These are phyloP conservation scores for Favolaschia claudopus DNA, from an alignment of 768 basidiomycete genomes.

Conservation along the genomic window DNA sequence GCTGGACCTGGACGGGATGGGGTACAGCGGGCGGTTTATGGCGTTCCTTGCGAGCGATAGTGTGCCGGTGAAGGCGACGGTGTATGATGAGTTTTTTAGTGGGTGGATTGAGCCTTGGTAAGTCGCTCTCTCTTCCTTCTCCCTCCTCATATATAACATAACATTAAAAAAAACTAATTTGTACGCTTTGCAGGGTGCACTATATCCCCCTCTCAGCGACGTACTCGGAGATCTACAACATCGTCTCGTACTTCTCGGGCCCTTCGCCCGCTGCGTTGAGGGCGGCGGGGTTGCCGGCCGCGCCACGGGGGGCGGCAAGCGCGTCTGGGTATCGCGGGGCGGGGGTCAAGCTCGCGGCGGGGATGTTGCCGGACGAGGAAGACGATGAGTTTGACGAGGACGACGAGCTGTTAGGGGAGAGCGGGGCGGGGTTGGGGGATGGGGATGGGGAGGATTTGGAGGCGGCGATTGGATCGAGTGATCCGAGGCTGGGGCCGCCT, in stretches of 20 bases:
- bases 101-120: slow-evolving; percentile 93
- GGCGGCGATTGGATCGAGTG: slow-evolving; percentile 23
- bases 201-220: slow-evolving; percentile 90
- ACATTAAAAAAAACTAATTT: no score
- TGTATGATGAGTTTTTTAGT: slow-evolving; percentile 90
- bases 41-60: slow-evolving; percentile 87
- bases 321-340: no score
- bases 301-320: no score
- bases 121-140: slow-evolving; percentile 12
- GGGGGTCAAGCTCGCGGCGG: no score
- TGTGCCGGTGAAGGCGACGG: slow-evolving; percentile 87
- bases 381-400: no score
- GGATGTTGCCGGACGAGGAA: no score
- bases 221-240: slow-evolving; percentile 93
- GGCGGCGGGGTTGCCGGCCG: slow-evolving; percentile 56
- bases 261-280: slow-evolving; percentile 67
- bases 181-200: slow-evolving; percentile 71
- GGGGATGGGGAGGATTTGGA: slow-evolving; percentile 10
- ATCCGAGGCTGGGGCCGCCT: background rate
- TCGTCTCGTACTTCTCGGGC: slow-evolving; percentile 93
- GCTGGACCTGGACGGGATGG: slow-evolving; percentile 93
- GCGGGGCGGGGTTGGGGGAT: no score
- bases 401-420: no score
- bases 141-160: slow-evolving; percentile 2
- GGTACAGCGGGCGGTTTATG: slow-evolving; percentile 91